Base-by-base conservation (phyloP, 495 filamentous ascomycete genomes). In the Penicilliopsis zonata region DNA sequence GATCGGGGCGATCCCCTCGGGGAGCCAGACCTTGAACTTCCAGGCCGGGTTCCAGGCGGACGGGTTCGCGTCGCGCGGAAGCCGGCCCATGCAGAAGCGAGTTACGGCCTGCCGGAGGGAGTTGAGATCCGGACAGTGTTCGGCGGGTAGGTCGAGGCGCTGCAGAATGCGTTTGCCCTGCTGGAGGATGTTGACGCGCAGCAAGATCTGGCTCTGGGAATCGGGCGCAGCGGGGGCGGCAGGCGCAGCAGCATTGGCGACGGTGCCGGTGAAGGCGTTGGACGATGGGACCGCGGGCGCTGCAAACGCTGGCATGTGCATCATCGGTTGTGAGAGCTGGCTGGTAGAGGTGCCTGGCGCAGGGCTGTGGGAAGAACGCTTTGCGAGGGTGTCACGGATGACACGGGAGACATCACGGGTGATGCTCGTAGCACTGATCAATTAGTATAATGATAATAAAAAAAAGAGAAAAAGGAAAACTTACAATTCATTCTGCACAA, bases 401-500 rank as follows among this genome's bases (percentile, higher is more conserved):
- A 65, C 50, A 7, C 61, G 55, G 12, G 57, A 56, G 24, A 65
- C 44, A 25, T 65, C 61, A 16, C 57, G 61, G 15, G 55, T 57
- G 19, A 65, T 58, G 29, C 59, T 56, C 32, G 52, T 57, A 14
- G 59, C 61, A 43, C 60, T 65, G 10, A 25, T 46, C 30, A 50
- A 37, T 46, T 15, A 29, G 25, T 31, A 12, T 26, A 2, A 18
- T 31, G 15, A 14, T 24, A 18, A 4, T 13, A 34, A 9, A 32
- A 16, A 34, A 27, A 3, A 36, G 13, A 2, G 12, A 14, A 26
- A 13, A 28, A n/a, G 38, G 7, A 17, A 16, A 17, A 43, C 59
- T 28, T 56, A 65, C 61, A 66, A 66, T 42, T 63, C 57, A 25
- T 57, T 55, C 5, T 47, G 49, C 12, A 52, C 56, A 21, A 53